phyloP scores from a whole-genome alignment of 805 yeast species.

The Saccharomycopsis fibuligera region DNA sequence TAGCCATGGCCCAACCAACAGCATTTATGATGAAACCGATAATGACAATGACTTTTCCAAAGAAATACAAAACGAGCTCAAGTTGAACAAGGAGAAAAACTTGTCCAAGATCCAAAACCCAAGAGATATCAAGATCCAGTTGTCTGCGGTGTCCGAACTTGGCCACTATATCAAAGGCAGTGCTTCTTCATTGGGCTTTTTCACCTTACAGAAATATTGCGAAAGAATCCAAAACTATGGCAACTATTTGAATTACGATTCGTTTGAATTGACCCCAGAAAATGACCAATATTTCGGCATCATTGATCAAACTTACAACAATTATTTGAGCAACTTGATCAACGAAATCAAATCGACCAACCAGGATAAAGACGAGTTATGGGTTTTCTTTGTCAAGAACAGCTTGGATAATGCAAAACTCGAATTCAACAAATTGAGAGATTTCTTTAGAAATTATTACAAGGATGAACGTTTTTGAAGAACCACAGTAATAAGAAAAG shows the following conservation, averaged over 20 bases:
- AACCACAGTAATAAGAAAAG: too few relatives aligned
- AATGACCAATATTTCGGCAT: conserved; percentile 15
- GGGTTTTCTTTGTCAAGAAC: conserved; percentile 39
- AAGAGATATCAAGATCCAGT: conserved; percentile 25
- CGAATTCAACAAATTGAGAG: conserved; percentile 45
- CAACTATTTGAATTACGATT: conserved; percentile 17
- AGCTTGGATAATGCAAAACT: conserved; percentile 47
- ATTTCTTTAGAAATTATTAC: conserved; percentile 47
- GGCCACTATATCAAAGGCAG: conserved; percentile 96
- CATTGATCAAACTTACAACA: conserved; percentile 13
- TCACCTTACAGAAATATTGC: conserved; percentile 77
- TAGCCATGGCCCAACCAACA: neutral
- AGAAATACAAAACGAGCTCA: conserved; percentile 24
- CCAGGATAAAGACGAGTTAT: conserved; percentile 22
- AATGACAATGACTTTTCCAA: conserved; percentile 8
- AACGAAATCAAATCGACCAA: neutral
- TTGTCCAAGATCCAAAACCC: conserved; percentile 18
- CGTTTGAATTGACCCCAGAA: conserved; percentile 11
- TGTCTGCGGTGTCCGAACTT: conserved; percentile 58
- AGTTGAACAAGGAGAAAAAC: conserved; percentile 30
- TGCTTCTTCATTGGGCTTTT: conserved; percentile 88
- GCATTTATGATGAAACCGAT: neutral
- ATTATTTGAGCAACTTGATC: conserved; percentile 12
- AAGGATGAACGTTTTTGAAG: conserved; percentile 26
- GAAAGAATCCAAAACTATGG: conserved; percentile 93